Evolutionary conservation across 1,284 basidiomycete species (phyloP).

Genomic region (Puccinia polysora): DNA sequence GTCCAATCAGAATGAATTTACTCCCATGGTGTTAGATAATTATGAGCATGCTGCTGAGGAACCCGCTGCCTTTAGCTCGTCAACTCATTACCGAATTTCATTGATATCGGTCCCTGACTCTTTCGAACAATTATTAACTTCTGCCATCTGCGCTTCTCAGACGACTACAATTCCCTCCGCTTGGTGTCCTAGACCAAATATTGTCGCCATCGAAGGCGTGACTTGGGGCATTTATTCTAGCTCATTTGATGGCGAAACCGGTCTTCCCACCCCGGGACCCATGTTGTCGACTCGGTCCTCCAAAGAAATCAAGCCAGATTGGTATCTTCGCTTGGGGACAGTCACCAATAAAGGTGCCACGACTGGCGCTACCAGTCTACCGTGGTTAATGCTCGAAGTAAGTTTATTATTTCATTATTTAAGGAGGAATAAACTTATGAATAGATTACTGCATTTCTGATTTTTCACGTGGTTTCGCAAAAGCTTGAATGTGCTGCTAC

Average conservation of each 20-base stretch:
- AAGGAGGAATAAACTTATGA: not conserved
- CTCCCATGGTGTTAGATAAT: not conserved
- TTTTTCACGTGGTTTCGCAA: not conserved
- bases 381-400: constrained; percentile 37
- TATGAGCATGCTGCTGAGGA: not conserved
- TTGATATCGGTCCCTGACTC: constrained; percentile 33
- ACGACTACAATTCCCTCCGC: not conserved
- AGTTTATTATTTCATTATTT: not conserved
- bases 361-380: constrained; percentile 18
- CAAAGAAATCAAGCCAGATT: constrained; percentile 26
- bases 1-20: not conserved
- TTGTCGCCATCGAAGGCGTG: constrained; percentile 23
- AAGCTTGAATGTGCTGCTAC: constrained; percentile 39
- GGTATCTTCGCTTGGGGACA: constrained; percentile 24
- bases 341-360: constrained; percentile 33
- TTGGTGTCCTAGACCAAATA: constrained; percentile 29
- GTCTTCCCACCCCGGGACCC: not conserved
- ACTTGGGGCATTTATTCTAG: constrained; percentile 28
- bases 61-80: not conserved
- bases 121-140: constrained; percentile 30
- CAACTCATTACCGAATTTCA: constrained; percentile 29
- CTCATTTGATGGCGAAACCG: constrained; percentile 16
- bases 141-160: constrained; percentile 14
- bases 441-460: not conserved
- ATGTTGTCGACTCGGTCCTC: not conserved